These are phyloP conservation scores for Alternaria sp. DNA, from an alignment of 2,329 filamentous ascomycete genomes.

Conservation along the genomic window DNA sequence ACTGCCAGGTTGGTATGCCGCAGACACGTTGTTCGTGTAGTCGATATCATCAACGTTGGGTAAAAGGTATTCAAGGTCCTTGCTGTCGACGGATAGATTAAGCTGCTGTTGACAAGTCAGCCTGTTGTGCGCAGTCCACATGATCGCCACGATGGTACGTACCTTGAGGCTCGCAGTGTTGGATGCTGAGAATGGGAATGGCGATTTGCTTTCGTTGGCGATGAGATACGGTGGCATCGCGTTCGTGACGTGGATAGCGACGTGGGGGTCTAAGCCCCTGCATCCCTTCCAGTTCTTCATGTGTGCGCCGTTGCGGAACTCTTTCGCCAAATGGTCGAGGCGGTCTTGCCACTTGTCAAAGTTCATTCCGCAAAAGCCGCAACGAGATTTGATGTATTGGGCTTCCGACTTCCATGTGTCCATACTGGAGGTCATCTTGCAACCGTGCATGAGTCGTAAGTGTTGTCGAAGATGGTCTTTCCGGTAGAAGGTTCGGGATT, in stretches of 20 bases:
- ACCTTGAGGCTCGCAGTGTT: slow-evolving; percentile 42
- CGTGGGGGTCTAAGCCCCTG: slow-evolving; percentile 57
- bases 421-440: slow-evolving; percentile 67
- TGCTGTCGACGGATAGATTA: slow-evolving; percentile 17
- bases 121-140: background rate
- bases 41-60: slow-evolving; percentile 14
- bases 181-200: slow-evolving; percentile 56
- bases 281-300: slow-evolving; percentile 64
- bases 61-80: slow-evolving; percentile 37
- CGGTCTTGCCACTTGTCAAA: slow-evolving; percentile 60
- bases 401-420: slow-evolving; percentile 68
- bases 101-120: slow-evolving; percentile 26
- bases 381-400: slow-evolving; percentile 60
- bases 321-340: slow-evolving; percentile 60
- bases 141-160: slow-evolving; percentile 10
- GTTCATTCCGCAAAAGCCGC: slow-evolving; percentile 59
- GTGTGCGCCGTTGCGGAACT: slow-evolving; percentile 60
- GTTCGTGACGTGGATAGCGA: slow-evolving; percentile 57
- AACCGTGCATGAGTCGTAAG: slow-evolving; percentile 64
- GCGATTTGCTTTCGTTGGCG: slow-evolving; percentile 54
- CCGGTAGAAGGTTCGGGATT: slow-evolving; percentile 68
- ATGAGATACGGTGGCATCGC: slow-evolving; percentile 61
- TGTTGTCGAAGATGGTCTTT: slow-evolving; percentile 70
- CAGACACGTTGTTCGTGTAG: slow-evolving; percentile 15
- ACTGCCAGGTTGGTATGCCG: slow-evolving; percentile 21